phyloP scores from a whole-genome alignment of 2,329 filamentous ascomycete genomes.

The Xylariaceae sp. region DNA sequence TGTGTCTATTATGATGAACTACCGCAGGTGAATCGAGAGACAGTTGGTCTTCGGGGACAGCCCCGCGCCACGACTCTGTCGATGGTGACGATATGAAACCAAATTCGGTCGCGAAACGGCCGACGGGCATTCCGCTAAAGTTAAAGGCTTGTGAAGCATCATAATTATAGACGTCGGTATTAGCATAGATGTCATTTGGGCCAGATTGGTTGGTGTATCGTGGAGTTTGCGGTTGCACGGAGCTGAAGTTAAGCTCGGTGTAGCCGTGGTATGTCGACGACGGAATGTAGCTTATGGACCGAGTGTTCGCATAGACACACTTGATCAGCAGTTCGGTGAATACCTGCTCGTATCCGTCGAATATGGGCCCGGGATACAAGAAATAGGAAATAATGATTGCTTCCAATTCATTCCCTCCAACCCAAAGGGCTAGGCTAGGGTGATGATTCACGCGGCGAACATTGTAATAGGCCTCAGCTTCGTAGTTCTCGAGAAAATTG shows the following conservation, averaged over 20 bases:
- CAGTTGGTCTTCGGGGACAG: constrained; percentile 46
- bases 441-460: constrained; percentile 49
- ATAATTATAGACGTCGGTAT: constrained; percentile 61
- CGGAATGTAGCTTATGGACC: constrained; percentile 57
- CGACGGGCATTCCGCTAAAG: constrained; percentile 50
- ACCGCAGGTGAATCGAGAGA: constrained; percentile 55
- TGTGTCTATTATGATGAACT: constrained; percentile 56
- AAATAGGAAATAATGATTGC: constrained; percentile 46
- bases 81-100: constrained; percentile 61
- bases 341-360: constrained; percentile 53
- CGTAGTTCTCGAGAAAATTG: constrained; percentile 52
- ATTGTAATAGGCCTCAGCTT: constrained; percentile 55
- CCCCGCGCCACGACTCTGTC: constrained; percentile 54
- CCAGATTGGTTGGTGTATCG: constrained; percentile 51
- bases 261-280: constrained; percentile 59
- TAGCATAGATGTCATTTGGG: constrained; percentile 51
- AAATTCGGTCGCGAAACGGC: constrained; percentile 61
- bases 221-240: constrained; percentile 49
- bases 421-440: constrained; percentile 51
- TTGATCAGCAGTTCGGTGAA: constrained; percentile 54
- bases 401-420: constrained; percentile 58
- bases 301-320: constrained; percentile 54
- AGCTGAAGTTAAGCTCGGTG: constrained; percentile 49
- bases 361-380: constrained; percentile 36
- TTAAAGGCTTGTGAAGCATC: constrained; percentile 50